Conservation (phyloP, 2,329 filamentous ascomycete species). For the Zarea fungicola region DNA sequence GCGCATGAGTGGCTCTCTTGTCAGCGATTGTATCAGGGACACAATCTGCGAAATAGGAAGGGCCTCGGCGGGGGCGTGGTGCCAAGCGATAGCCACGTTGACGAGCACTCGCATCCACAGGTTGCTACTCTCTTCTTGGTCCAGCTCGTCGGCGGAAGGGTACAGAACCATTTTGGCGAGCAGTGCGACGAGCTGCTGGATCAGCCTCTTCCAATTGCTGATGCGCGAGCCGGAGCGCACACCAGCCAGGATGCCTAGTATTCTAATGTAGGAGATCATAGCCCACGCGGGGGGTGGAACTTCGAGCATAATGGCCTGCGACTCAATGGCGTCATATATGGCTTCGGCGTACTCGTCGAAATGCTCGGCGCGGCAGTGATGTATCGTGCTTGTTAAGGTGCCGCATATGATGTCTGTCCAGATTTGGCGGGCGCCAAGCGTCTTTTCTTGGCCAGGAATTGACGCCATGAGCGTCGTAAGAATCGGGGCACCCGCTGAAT, state of each 20-base stretch:
- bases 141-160: slow-evolving; percentile 31
- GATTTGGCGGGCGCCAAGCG: slow-evolving; percentile 39
- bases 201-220: slow-evolving; percentile 61
- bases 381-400: slow-evolving; percentile 73
- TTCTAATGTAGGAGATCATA: slow-evolving; percentile 44
- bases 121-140: slow-evolving; percentile 31
- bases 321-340: slow-evolving; percentile 47
- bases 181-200: slow-evolving; percentile 50
- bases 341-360: slow-evolving; percentile 64
- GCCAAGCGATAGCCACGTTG: slow-evolving; percentile 61
- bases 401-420: slow-evolving; percentile 68
- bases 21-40: slow-evolving; percentile 59
- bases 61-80: slow-evolving; percentile 72
- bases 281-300: slow-evolving; percentile 29
- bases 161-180: slow-evolving; percentile 45
- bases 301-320: slow-evolving; percentile 20
- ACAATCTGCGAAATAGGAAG: slow-evolving; percentile 67
- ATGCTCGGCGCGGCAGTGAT: slow-evolving; percentile 70
- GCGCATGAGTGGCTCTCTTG: slow-evolving; percentile 57
- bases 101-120: slow-evolving; percentile 57
- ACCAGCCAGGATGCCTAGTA: slow-evolving; percentile 66
- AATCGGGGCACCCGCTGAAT: slow-evolving; percentile 54
- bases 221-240: slow-evolving; percentile 79
- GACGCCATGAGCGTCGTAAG: slow-evolving; percentile 46
- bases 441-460: slow-evolving; percentile 46